These are phyloP conservation scores for Agapanthus africanus DNA, from an alignment of 106 monocot species.

Conservation along the genomic window DNA sequence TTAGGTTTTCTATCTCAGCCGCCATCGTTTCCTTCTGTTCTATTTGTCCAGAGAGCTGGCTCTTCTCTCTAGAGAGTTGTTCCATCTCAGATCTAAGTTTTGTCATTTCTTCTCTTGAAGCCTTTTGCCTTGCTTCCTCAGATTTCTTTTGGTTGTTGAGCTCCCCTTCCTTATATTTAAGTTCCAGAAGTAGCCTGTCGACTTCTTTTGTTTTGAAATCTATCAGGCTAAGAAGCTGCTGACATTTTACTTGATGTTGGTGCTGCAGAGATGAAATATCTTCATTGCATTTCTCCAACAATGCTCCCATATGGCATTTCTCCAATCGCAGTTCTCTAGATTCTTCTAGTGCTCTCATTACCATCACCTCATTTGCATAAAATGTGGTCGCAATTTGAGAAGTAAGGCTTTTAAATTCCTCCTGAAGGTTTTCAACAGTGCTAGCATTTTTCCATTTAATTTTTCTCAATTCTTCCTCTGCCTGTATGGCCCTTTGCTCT, in stretches of 20 bases:
- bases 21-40: conserved; percentile 22
- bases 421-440: conserved; percentile 57
- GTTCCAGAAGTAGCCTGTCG: conserved; percentile 41
- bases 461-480: conserved; percentile 66
- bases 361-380: conserved; percentile 53
- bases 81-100: conserved; percentile 37
- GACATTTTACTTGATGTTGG: conserved; percentile 39
- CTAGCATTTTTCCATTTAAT: conserved; percentile 45
- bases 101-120: conserved; percentile 42
- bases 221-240: conserved; percentile 50
- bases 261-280: conserved; percentile 37
- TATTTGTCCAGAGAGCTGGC: conserved; percentile 28
- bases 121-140: conserved; percentile 36
- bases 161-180: conserved; percentile 48
- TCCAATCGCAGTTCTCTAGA: conserved; percentile 44
- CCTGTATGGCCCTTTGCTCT: conserved; percentile 74
- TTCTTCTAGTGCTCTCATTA: conserved; percentile 51
- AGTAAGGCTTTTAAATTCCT: conserved; percentile 53
- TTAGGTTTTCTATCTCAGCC: conserved; percentile 28
- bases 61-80: conserved; percentile 39
- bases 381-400: conserved; percentile 57
- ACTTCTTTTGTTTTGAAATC: conserved; percentile 66
- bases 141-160: conserved; percentile 44
- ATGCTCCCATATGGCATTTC: conserved; percentile 48
- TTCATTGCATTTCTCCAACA: conserved; percentile 43